phyloP scores from a whole-genome alignment of 2,329 filamentous ascomycete genomes.

The Scedosporium minutisporum region DNA sequence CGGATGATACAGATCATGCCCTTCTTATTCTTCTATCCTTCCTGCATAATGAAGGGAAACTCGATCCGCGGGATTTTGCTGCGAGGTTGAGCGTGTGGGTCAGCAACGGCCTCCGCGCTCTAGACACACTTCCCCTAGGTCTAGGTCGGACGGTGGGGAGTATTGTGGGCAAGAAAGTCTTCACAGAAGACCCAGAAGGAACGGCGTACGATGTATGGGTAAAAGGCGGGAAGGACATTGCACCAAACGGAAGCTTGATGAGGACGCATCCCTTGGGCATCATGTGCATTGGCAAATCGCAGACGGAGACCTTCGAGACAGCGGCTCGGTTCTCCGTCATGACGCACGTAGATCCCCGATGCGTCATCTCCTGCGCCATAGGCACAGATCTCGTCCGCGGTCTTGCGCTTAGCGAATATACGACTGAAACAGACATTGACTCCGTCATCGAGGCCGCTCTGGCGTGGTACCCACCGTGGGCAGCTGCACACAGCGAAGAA shows the following conservation, averaged over 20 bases:
- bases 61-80: conserved; percentile 32
- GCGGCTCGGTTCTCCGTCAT: conserved; percentile 31
- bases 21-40: conserved; percentile 38
- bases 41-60: conserved; percentile 30
- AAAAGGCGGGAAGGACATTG: conserved; percentile 25
- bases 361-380: conserved; percentile 38
- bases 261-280: conserved; percentile 40
- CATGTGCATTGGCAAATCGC: conserved; percentile 29
- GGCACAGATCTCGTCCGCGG: conserved; percentile 35
- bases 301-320: conserved; percentile 32
- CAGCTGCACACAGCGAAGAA: conserved; percentile 8
- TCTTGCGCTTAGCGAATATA: conserved; percentile 34
- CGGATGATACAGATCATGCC: conserved; percentile 46
- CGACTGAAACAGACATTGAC: conserved; percentile 28
- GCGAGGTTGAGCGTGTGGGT: conserved; percentile 36
- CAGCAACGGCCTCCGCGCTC: conserved; percentile 31
- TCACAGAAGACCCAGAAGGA: conserved; percentile 26
- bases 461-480: conserved; percentile 24
- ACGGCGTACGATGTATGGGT: conserved; percentile 32
- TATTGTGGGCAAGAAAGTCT: conserved; percentile 30
- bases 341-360: conserved; percentile 42
- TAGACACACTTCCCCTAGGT: conserved; percentile 37
- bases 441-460: conserved; percentile 27
- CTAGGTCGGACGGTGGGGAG: conserved; percentile 35
- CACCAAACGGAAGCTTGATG: conserved; percentile 45